phyloP scores from a whole-genome alignment of 2,329 filamentous ascomycete species.

The Sphaerostilbella broomeana region DNA sequence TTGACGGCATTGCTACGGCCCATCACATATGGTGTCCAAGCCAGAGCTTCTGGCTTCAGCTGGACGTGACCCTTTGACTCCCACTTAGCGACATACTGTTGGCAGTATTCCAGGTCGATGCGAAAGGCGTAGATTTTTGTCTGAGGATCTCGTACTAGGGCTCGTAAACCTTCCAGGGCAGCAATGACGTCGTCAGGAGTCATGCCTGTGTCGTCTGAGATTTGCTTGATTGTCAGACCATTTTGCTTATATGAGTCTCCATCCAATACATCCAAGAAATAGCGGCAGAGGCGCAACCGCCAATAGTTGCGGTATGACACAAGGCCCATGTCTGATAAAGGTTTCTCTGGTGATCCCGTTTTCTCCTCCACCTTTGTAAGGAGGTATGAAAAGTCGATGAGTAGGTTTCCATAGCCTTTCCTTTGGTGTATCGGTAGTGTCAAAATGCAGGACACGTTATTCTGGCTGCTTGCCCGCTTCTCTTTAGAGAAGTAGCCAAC shows the following conservation, averaged over 20 bases:
- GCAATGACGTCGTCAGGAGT: slow-evolving; percentile 95
- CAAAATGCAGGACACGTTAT: slow-evolving; percentile 96
- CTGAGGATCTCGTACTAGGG: slow-evolving; percentile 80
- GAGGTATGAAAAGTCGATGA: slow-evolving; percentile 98
- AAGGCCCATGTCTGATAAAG: slow-evolving; percentile 93
- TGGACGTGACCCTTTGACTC: slow-evolving; percentile 82
- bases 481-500: slow-evolving; percentile 99
- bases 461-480: slow-evolving; percentile 87
- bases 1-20: slow-evolving; percentile 75
- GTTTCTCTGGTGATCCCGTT: slow-evolving; percentile 94
- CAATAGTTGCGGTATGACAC: slow-evolving; percentile 98
- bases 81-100: slow-evolving; percentile 82
- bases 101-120: slow-evolving; percentile 78
- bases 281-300: slow-evolving; percentile 80
- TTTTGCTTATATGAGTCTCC: slow-evolving; percentile 30
- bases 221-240: slow-evolving; percentile 56
- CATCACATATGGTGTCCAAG: slow-evolving; percentile 98
- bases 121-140: slow-evolving; percentile 86
- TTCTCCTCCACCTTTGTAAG: slow-evolving; percentile 89
- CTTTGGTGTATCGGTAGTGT: slow-evolving; percentile 94
- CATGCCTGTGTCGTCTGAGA: slow-evolving; percentile 88
- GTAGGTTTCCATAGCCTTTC: slow-evolving; percentile 90
- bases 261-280: slow-evolving; percentile 54
- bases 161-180: slow-evolving; percentile 81
- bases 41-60: slow-evolving; percentile 70